These are phyloP conservation scores for Starmerella gropengiesseri DNA, from an alignment of 805 yeast species.

Conservation along the genomic window DNA sequence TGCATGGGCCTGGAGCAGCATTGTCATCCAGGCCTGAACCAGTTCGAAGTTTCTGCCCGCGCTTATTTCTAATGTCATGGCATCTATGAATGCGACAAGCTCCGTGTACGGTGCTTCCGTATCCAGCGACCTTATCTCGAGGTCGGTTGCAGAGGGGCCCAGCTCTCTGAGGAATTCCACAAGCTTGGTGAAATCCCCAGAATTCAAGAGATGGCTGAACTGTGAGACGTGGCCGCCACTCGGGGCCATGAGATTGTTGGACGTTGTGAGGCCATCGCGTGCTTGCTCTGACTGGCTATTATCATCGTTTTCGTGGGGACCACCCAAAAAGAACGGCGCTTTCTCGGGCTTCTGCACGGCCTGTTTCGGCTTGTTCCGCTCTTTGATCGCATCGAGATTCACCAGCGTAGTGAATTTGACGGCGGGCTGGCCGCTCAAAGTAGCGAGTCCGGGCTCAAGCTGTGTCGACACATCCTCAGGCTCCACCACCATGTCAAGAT, in stretches of 20 bases:
- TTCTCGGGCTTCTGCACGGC: conserved; percentile 75
- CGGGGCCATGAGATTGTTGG: not conserved
- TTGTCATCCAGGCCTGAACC: conserved; percentile 65
- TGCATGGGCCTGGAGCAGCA: conserved; percentile 69
- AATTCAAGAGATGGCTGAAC: conserved; percentile 16
- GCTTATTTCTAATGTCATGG: conserved; percentile 49
- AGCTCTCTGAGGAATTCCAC: conserved; percentile 44
- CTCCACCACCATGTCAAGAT: conserved; percentile 29
- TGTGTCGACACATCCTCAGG: conserved; percentile 35
- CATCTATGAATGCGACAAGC: conserved; percentile 52
- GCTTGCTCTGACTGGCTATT: conserved; percentile 5
- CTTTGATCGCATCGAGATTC: conserved; percentile 72
- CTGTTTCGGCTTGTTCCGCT: conserved; percentile 81
- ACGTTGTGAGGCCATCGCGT: not conserved
- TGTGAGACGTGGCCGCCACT: conserved; percentile 13
- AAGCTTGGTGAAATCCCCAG: conserved; percentile 38
- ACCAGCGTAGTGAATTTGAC: conserved; percentile 66
- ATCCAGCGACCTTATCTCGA: conserved; percentile 75
- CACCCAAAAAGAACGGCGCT: conserved; percentile 64
- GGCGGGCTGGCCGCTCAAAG: conserved; percentile 69
- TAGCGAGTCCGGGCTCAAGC: conserved; percentile 48
- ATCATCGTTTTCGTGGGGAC: conserved; percentile 28
- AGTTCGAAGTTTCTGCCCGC: conserved; percentile 59
- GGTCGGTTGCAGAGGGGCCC: conserved; percentile 69
- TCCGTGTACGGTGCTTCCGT: conserved; percentile 55